Evolutionary conservation across 805 yeast genomes (phyloP), one percentile per base, ranked within the genome.

Genomic region (Metahyphopichia silvanorum): DNA sequence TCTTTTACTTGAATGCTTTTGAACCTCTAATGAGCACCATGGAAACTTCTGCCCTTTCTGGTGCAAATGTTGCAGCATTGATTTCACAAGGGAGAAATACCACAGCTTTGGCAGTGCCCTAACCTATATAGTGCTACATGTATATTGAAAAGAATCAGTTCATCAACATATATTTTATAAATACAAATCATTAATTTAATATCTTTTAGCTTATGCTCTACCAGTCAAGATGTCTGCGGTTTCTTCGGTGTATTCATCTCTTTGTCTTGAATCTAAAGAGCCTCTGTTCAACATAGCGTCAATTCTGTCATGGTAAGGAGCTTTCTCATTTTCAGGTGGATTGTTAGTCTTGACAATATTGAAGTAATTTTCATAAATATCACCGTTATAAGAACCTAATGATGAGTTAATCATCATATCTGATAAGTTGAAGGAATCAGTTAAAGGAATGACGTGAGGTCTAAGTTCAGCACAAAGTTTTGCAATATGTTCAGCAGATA

Each of bases 21-120:
- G 79, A 73, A 38, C 48, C 57, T 6, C 63, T 73, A 26, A 57
- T 70, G 32, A 66, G 74, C 34, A 73, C 77, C 0, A 69, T 73
- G 77, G 79, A 73, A 39, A 71, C 79, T 0, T 54, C 68, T 10
- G 68, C 75, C 1, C 43, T 73, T 18, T 66, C 71, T 1, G 77
- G 77, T 16, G 74, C 74, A 13, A 64, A 64, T 34, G 71, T 67
- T 16, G 77, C 78, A 4, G 71, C 64, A 1, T 46, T 70, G 27
- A 57, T 72, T 3, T 43, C 63, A 4, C 4, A 20, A 2, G 61
- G 55, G 1, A 33, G 32, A 18, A 60, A 59, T 29, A 25, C 27
- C 4, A 25, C 27, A 4, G 27, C 9, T 4, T 13, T 25, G 5
- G 18, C 15, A 6, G 27, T 16, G 18, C 27, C 27, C 13, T 25